These are phyloP conservation scores for Tillandsia leiboldiana DNA, from an alignment of 176 grass and related monocot genomes.

Conservation along the genomic window DNA sequence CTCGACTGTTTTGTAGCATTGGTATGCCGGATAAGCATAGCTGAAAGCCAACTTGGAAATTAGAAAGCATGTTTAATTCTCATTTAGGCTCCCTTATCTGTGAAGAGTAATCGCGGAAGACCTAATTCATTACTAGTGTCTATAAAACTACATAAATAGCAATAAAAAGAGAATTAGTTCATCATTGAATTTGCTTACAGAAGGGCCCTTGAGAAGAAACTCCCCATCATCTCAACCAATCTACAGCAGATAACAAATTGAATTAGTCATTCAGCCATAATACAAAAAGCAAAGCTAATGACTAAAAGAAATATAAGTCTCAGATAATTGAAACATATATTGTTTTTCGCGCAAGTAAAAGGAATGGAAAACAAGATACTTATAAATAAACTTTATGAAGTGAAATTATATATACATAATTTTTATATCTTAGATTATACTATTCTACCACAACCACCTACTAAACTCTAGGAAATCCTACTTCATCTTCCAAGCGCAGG, in stretches of 20 bases:
- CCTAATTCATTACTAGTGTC: background rate
- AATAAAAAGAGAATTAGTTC: background rate
- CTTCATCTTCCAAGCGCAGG: too few species aligned
- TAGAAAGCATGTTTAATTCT: background rate
- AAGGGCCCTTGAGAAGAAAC: background rate
- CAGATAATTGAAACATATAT: background rate
- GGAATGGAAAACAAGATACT: too few species aligned
- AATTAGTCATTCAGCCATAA: background rate
- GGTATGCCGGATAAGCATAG: conserved; percentile 4
- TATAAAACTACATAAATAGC: background rate
- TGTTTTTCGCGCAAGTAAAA: too few species aligned
- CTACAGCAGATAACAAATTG: background rate
- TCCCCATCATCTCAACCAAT: conserved; percentile 8
- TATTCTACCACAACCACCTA: too few species aligned
- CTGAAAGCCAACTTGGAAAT: background rate
- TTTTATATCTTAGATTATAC: too few species aligned
- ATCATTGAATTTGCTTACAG: background rate
- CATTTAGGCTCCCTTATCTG: background rate
- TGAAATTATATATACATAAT: too few species aligned
- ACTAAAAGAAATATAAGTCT: background rate
- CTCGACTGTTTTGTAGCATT: conserved; percentile 11
- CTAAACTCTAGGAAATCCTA: too few species aligned
- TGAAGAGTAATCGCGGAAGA: background rate
- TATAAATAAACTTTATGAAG: too few species aligned
- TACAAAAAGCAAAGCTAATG: background rate